Percentiles rank a stretch among this genome's conserved stretches.
Conservation (phyloP, 1,284 basidiomycete genomes). For the Waitea zeae region DNA sequence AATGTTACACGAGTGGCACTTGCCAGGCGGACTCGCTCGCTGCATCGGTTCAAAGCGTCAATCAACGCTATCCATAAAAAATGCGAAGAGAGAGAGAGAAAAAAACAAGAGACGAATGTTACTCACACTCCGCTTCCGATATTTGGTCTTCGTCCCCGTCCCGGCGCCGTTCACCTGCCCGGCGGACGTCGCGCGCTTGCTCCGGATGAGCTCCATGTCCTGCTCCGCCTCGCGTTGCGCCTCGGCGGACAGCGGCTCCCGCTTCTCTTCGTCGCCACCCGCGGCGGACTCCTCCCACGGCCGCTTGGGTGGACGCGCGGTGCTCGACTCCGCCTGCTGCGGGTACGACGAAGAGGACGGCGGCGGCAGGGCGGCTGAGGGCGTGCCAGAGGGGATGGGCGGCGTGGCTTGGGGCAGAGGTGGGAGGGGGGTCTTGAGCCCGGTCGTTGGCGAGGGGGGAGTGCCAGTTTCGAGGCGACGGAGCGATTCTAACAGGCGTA, state of each 20-base stretch:
- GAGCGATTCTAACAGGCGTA: slow-evolving; percentile 46
- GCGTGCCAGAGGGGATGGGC: slow-evolving; percentile 3
- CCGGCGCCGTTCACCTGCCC: not conserved
- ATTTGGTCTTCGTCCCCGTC: slow-evolving; percentile 24
- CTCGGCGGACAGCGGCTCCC: not conserved
- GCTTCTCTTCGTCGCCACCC: not conserved
- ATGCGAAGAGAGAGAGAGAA: too few species aligned
- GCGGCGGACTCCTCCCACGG: slow-evolving; percentile 47
- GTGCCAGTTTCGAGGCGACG: slow-evolving; percentile 22
- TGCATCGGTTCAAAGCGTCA: too few species aligned
- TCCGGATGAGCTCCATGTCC: slow-evolving; percentile 67
- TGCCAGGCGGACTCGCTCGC: slow-evolving; percentile 67
- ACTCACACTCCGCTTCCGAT: slow-evolving; percentile 66
- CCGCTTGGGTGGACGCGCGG: slow-evolving; percentile 42
- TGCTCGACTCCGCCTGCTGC: not conserved
- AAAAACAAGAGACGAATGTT: slow-evolving; percentile 6
- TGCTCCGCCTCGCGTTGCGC: slow-evolving; percentile 34
- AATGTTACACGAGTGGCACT: slow-evolving; percentile 72
- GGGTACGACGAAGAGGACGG: too few species aligned
- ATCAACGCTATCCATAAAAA: too few species aligned
- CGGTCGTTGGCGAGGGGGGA: slow-evolving; percentile 8
- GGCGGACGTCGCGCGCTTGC: slow-evolving; percentile 48
- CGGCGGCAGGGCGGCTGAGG: too few species aligned
- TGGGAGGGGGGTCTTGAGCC: slow-evolving; percentile 13
- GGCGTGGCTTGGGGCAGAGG: slow-evolving; percentile 7